phyloP scores from a whole-genome alignment of 768 basidiomycete genomes.

The Asterophora lycoperdoides region DNA sequence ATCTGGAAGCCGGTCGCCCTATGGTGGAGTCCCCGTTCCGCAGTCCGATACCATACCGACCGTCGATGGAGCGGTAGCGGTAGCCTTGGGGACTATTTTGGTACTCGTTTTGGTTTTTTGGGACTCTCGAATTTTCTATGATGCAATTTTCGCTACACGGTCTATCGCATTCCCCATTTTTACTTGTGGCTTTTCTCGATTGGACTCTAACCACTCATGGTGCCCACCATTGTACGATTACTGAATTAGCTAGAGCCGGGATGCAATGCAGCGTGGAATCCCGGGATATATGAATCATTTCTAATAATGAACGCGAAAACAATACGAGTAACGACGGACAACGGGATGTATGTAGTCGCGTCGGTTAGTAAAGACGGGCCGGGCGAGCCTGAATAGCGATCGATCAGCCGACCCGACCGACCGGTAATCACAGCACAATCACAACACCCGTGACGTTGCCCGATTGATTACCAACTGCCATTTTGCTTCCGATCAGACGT shows the following conservation, averaged over 20 bases:
- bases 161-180: background rate
- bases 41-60: conserved; percentile 21
- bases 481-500: conserved; percentile 40
- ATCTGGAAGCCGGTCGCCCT: conserved; percentile 30
- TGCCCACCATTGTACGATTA: conserved; percentile 15
- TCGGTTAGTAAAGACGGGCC: background rate
- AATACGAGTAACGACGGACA: no score
- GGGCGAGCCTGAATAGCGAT: background rate
- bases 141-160: background rate
- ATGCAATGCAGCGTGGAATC: background rate
- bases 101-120: background rate
- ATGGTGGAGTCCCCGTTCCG: conserved; percentile 51
- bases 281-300: background rate
- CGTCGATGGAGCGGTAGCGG: conserved; percentile 18
- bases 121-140: conserved; percentile 4
- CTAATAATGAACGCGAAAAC: background rate
- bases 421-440: conserved; percentile 11
- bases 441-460: conserved; percentile 9
- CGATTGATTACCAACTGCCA: conserved; percentile 8
- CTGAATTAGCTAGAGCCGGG: conserved; percentile 5
- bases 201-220: conserved; percentile 15
- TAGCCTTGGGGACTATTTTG: background rate
- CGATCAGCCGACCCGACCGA: conserved; percentile 10
- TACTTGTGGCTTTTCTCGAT: conserved; percentile 3
- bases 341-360: background rate